Percentiles rank a stretch among this genome's conserved stretches.
Evolutionary conservation across 2,329 filamentous ascomycete species (phyloP).

Genomic region (Seiridium unicorne): DNA sequence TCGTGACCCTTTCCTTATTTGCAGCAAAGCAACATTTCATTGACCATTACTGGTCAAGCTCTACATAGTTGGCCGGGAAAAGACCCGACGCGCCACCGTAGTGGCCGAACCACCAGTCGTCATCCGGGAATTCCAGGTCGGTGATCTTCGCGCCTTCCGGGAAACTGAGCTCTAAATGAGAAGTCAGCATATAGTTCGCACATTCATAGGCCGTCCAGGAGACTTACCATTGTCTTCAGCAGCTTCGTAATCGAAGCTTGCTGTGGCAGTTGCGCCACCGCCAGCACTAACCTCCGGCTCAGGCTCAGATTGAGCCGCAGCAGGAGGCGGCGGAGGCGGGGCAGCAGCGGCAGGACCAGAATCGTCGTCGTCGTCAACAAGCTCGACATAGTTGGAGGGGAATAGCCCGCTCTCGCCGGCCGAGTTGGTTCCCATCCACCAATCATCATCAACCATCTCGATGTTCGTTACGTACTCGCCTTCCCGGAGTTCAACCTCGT

Average conservation of each 20-base stretch:
- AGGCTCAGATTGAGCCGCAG: constrained; percentile 33
- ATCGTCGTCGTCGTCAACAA: constrained; percentile 63
- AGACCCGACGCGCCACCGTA: constrained; percentile 78
- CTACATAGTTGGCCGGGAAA: constrained; percentile 75
- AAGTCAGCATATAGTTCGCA: constrained; percentile 38
- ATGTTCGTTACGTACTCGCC: constrained; percentile 88
- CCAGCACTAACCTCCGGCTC: constrained; percentile 33
- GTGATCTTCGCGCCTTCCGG: constrained; percentile 83
- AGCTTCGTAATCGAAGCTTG: constrained; percentile 94
- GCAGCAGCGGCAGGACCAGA: constrained; percentile 25
- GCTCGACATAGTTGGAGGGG: constrained; percentile 94
- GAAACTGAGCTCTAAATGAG: constrained; percentile 65
- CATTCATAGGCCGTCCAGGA: not conserved
- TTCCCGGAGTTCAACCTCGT: constrained; percentile 88
- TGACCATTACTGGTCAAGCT: constrained; percentile 42
- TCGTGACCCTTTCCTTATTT: not conserved
- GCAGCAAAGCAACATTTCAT: not conserved
- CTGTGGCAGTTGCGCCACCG: constrained; percentile 72
- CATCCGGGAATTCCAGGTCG: constrained; percentile 89
- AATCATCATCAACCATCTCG: constrained; percentile 96
- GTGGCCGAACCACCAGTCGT: constrained; percentile 97
- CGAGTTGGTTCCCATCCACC: constrained; percentile 95
- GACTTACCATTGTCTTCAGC: constrained; percentile 82
- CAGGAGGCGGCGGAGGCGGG: constrained; percentile 31
- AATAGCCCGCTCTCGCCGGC: constrained; percentile 86